Evolutionary conservation across 306 rosid genomes (phyloP).

Genomic region (Casuarina equisetifolia): DNA sequence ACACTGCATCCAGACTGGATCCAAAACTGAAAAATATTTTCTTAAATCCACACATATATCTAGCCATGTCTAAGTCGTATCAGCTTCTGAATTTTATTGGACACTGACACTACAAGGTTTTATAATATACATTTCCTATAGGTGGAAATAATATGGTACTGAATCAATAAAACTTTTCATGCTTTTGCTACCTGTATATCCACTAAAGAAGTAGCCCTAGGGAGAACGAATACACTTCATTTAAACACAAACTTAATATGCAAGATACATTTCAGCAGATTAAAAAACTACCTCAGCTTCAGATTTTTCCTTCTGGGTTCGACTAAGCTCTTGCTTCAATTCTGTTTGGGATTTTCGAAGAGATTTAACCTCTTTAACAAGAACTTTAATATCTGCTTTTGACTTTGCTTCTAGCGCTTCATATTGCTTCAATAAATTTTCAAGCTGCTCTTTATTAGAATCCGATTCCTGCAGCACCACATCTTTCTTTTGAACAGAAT

Average conservation of each 20-base stretch:
- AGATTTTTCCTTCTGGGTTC: constrained; percentile 46
- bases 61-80: not conserved
- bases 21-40: too few species aligned
- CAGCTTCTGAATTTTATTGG: not conserved
- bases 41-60: not conserved
- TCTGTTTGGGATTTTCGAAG: constrained; percentile 68
- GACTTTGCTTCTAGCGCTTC: constrained; percentile 89
- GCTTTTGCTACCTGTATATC: not conserved
- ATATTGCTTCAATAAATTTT: constrained; percentile 61
- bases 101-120: not conserved
- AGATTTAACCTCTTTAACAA: constrained; percentile 94
- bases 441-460: constrained; percentile 64
- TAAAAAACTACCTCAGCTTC: constrained; percentile 50
- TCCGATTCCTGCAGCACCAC: constrained; percentile 50
- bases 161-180: not conserved
- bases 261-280: constrained; percentile 12
- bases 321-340: constrained; percentile 70
- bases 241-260: not conserved
- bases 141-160: not conserved
- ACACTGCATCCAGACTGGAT: too few species aligned
- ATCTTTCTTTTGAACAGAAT: constrained; percentile 46
- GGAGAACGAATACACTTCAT: not conserved
- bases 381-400: constrained; percentile 82
- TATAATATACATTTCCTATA: not conserved
- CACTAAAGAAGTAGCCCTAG: constrained; percentile 1